phyloP scores from a whole-genome alignment of 768 basidiomycete genomes.

The Boletellus emodensis region DNA sequence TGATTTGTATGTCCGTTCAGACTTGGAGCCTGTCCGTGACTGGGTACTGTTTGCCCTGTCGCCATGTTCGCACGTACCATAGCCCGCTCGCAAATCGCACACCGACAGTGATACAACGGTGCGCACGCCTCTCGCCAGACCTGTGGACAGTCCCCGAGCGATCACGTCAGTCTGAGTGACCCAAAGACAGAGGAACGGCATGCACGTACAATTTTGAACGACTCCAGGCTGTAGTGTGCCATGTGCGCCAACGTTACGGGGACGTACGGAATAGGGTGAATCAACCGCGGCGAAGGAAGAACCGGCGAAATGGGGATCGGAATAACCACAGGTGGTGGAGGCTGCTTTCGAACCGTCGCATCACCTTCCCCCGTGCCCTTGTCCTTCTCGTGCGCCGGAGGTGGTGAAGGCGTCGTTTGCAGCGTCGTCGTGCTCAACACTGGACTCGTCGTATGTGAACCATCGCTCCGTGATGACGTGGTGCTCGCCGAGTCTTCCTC shows the following conservation, averaged over 20 bases:
- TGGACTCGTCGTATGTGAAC: constrained; percentile 64
- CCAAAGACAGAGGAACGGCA: background rate
- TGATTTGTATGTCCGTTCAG: constrained; percentile 1
- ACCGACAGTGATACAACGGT: constrained; percentile 68
- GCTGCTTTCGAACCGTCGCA: constrained; percentile 12
- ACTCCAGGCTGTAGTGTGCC: constrained; percentile 55
- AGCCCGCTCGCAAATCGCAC: constrained; percentile 70
- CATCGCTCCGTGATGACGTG: constrained; percentile 45
- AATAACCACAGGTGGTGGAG: constrained; percentile 28
- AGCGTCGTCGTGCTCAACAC: constrained; percentile 70
- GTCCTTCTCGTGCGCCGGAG: constrained; percentile 43
- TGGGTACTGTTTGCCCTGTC: constrained; percentile 34
- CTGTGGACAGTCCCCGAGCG: constrained; percentile 30
- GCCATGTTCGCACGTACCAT: constrained; percentile 48
- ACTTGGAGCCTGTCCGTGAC: constrained; percentile 18
- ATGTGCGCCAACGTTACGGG: constrained; percentile 53
- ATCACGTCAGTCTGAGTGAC: constrained; percentile 1
- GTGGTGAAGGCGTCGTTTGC: constrained; percentile 76
- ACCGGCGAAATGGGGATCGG: constrained; percentile 53
- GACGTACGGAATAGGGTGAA: constrained; percentile 67
- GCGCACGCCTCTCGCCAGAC: constrained; percentile 73
- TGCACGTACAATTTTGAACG: constrained; percentile 50
- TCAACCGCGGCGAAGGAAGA: constrained; percentile 53
- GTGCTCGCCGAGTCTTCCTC: constrained; percentile 49
- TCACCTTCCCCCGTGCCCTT: constrained; percentile 29